Base-by-base conservation (phyloP, 148 eudicot species). In the Rheum nobile region DNA sequence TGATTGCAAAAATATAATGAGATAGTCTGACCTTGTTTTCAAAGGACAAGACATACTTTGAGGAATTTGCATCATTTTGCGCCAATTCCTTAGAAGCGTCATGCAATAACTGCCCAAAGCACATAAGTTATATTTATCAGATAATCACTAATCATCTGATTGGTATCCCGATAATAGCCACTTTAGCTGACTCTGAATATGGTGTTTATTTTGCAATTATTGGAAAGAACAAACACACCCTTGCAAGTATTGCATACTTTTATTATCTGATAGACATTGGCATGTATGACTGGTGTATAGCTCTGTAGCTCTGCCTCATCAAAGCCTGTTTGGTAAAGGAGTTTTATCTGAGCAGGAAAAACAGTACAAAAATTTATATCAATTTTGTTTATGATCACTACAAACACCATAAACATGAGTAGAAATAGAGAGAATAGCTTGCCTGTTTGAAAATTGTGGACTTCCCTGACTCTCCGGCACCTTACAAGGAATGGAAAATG, bases 381-480 rank as follows among this genome's bases (percentile, higher is more conserved):
- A 52, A 38, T 41, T 59, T 13, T 74, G 68, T 55, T 71, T 16
- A 31, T 43, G 67, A 61, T 26, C 61, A 37, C 34, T 31, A 71
- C 41, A 65, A 37, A 77, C 19, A 80, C 50, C 47, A 38, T 39
- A n/a, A 6, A 75, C 14, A 29, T 39, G 46, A 26, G 22, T 42
- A 10, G 73, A 72, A 44, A 39, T 6, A 39, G 22, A 44, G 38
- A 65, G 70, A 6, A 32, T 37, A 65, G 50, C 88, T 77, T 86
- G 79, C 97, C 97, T 91, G 98, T 86, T 95, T 95, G 81, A 95
- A 95, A 38, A 95, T 87, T 9, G 98, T 95, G 6, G 98, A 95
- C 83, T 95, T 95, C 39, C 98, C 98, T 11, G 98, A 91, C 75
- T 95, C 98, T 82, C 98, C 98, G 71, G 96, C 91, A 74, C 97